Percentiles rank a stretch among this genome's conserved stretches.
Conservation (phyloP, 2,329 filamentous ascomycete genomes). For the Fusarium sp. region DNA sequence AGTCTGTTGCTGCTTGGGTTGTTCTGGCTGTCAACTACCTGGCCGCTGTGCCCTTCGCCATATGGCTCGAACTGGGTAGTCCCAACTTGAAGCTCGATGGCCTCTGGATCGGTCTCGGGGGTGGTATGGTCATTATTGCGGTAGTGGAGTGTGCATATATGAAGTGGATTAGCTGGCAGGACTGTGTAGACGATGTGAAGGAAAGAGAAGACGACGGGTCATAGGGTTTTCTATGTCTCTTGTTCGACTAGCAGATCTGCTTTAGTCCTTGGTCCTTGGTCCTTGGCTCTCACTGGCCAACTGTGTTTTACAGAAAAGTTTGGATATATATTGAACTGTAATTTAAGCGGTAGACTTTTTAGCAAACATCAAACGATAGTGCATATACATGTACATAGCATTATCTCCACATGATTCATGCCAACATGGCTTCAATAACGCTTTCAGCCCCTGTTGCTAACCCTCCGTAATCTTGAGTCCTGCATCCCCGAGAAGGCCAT, state of each 20-base stretch:
- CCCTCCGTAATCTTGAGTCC: constrained; percentile 28
- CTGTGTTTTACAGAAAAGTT: background rate
- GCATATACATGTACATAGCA: background rate
- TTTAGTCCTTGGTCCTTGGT: background rate
- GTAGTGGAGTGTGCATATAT: constrained; percentile 42
- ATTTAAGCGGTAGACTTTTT: background rate
- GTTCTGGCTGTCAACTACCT: constrained; percentile 39
- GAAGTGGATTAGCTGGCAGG: constrained; percentile 44
- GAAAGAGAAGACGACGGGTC: constrained; percentile 36
- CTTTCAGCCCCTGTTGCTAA: constrained; percentile 22
- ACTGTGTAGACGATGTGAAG: constrained; percentile 42
- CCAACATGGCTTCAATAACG: constrained; percentile 30
- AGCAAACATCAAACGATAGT: background rate
- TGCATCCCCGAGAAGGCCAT: constrained; percentile 19
- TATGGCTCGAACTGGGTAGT: constrained; percentile 38
- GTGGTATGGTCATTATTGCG: constrained; percentile 44
- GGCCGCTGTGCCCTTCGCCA: constrained; percentile 36
- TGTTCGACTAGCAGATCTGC: background rate
- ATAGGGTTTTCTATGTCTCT: constrained; percentile 8
- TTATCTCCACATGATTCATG: too few species aligned
- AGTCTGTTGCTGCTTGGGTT: constrained; percentile 40
- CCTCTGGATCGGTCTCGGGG: constrained; percentile 44
- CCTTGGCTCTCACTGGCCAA: background rate
- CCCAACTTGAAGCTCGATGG: constrained; percentile 44
- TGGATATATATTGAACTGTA: background rate